Evolutionary conservation across 2,329 filamentous ascomycete genomes (phyloP), one percentile per base, ranked within the genome.

Genomic region (Sporothrix brunneoviolacea): DNA sequence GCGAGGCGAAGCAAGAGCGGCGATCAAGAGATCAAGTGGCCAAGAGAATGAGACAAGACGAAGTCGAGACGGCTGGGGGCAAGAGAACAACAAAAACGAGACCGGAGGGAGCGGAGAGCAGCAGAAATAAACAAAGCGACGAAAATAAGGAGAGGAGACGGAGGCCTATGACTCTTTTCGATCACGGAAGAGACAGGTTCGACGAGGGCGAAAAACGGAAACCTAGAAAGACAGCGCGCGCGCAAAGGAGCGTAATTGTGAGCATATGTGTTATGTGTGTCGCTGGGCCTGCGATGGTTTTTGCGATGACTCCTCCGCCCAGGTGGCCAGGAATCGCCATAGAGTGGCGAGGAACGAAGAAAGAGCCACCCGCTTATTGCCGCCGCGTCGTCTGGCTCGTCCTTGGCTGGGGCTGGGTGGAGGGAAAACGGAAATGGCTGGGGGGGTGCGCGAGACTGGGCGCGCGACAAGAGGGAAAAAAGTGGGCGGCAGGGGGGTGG

Each of bases 281-380:
- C 28, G 37, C n/a, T 45, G 43, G 33, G 46, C 54, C 52, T 51
- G 52, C 48, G 54, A 56, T 54, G 51, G 50, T 55, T 41, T 50
- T 48, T 48, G 50, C 54, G 54, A 57, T 57, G 55, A 57, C 55
- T 57, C 55, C 53, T 54, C 22, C 47, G 43, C 43, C 44, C 47
- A 51, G 24, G 27, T 40, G 48, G 44, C 16, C 41, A 37, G 24
- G 40, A 47, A 37, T n/a, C 27, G 35, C 15, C 21, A 21, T 18
- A 40, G 39, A 50, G 54, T 51, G 52, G 52, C 50, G 45, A 53
- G 45, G 52, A 45, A 49, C n/a, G n/a, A 19, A 28, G 13, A 42
- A 30, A 32, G 30, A 48, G n/a, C 41, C 42, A 52, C 45, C 54
- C 50, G 54, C 47, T 51, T 51, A 49, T 54, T 57, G 52, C 51